A percentile compares a stretch with the other conserved stretches of the same genome.
Evolutionary conservation across 257 asterid genomes (phyloP).

Genomic region (Marsdenia floribunda): DNA sequence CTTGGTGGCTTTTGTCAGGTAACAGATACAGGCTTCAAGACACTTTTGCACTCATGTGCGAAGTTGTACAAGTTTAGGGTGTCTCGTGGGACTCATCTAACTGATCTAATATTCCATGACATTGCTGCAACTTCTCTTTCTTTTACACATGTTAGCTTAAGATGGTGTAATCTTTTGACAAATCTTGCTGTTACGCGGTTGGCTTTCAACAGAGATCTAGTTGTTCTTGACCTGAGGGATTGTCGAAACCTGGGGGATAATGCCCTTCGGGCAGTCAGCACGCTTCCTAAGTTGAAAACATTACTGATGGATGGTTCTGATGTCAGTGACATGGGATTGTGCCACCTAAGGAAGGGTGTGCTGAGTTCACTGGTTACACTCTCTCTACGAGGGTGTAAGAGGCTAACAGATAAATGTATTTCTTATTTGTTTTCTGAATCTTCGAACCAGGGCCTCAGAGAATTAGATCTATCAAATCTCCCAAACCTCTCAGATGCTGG

Average conservation of each 20-base stretch:
- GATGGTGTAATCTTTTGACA: conserved; percentile 90
- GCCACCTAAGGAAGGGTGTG: conserved; percentile 57
- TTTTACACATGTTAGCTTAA: conserved; percentile 66
- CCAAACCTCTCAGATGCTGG: conserved; percentile 73
- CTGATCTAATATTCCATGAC: conserved; percentile 92
- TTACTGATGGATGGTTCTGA: conserved; percentile 79
- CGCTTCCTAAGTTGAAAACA: conserved; percentile 62
- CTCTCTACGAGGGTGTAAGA: conserved; percentile 87
- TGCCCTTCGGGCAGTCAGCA: conserved; percentile 57
- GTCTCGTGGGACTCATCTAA: conserved; percentile 70
- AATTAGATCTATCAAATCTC: conserved; percentile 75
- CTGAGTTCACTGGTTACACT: conserved; percentile 53
- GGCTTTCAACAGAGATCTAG: conserved; percentile 60
- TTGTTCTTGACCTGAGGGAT: conserved; percentile 70
- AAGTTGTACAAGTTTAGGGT: conserved; percentile 65
- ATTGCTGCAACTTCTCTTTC: conserved; percentile 77
- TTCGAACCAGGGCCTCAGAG: conserved; percentile 50
- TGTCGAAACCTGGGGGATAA: conserved; percentile 79
- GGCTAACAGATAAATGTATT: conserved; percentile 76
- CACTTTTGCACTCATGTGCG: conserved; percentile 82
- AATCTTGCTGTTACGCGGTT: conserved; percentile 63
- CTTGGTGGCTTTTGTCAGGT: conserved; percentile 97
- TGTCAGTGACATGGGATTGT: conserved; percentile 72
- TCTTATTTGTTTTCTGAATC: conserved; percentile 49
- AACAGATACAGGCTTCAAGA: conserved; percentile 86